phyloP scores from a whole-genome alignment of 208 protist genomes.

The Trypanosoma brucei region DNA sequence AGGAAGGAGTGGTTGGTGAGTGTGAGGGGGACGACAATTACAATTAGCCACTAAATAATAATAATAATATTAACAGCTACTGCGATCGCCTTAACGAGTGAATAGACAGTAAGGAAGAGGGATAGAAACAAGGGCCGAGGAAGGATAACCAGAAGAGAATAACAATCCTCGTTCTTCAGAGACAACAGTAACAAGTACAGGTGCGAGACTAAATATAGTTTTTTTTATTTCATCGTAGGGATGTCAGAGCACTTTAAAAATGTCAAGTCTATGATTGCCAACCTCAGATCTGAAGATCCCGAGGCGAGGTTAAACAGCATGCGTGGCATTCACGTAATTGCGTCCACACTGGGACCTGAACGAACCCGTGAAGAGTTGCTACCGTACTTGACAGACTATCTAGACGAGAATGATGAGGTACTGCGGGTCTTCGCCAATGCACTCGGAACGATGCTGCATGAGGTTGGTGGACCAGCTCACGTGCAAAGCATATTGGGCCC shows the following conservation, averaged over 20 bases:
- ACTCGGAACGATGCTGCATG: constrained; percentile 95
- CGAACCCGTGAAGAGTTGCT: constrained; percentile 95
- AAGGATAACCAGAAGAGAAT: too few species aligned
- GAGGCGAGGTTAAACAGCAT: constrained; percentile 96
- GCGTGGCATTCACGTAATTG: constrained; percentile 95
- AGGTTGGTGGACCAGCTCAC: constrained; percentile 94
- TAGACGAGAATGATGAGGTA: constrained; percentile 99
- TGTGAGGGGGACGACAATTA: too few species aligned
- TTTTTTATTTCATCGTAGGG: background rate
- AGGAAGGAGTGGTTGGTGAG: too few species aligned
- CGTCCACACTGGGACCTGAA: constrained; percentile 93
- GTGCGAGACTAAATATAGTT: background rate
- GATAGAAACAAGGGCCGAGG: too few species aligned
- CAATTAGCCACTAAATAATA: too few species aligned
- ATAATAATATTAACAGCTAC: too few species aligned
- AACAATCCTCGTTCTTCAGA: background rate
- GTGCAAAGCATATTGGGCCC: constrained; percentile 88
- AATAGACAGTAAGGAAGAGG: too few species aligned
- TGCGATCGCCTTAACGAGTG: too few species aligned
- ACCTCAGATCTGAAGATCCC: constrained; percentile 95
- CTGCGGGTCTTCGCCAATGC: constrained; percentile 96
- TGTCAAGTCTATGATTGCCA: constrained; percentile 95
- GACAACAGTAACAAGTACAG: background rate
- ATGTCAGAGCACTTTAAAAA: constrained; percentile 91
- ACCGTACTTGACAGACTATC: constrained; percentile 95